Evolutionary conservation across 371 early-diverging fungal species (phyloP).

Genomic region (Mucor indicus): DNA sequence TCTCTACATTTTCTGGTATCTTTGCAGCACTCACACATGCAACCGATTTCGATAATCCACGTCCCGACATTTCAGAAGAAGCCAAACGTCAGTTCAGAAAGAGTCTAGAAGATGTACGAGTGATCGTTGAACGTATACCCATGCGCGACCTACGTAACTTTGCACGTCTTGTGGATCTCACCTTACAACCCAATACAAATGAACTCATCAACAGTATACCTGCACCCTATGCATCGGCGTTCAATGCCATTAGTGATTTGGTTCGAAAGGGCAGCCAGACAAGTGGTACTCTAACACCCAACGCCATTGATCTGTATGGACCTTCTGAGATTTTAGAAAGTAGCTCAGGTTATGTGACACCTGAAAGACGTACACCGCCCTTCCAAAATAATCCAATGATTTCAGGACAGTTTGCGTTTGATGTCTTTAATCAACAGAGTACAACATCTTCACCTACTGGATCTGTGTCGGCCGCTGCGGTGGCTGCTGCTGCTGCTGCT

Average conservation of each 20-base stretch:
- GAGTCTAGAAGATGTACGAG: slow-evolving; percentile 31
- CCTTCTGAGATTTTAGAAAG: slow-evolving; percentile 5
- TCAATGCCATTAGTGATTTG: slow-evolving; percentile 29
- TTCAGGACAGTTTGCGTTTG: slow-evolving; percentile 14
- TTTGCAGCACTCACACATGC: slow-evolving; percentile 48
- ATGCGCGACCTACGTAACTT: slow-evolving; percentile 29
- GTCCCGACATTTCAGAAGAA: slow-evolving; percentile 24
- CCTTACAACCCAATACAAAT: slow-evolving; percentile 21
- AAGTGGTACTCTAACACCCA: background rate
- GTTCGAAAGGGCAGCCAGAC: slow-evolving; percentile 12
- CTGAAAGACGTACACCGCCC: slow-evolving; percentile 13
- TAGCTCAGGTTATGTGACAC: slow-evolving; percentile 13
- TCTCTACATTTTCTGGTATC: slow-evolving; percentile 37
- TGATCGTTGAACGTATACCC: slow-evolving; percentile 24
- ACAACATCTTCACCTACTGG: slow-evolving; percentile 18
- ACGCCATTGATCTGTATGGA: slow-evolving; percentile 1
- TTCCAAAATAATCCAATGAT: slow-evolving; percentile 16
- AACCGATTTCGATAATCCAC: slow-evolving; percentile 35
- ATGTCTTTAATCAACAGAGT: slow-evolving; percentile 10
- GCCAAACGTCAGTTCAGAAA: slow-evolving; percentile 41
- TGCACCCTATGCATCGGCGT: slow-evolving; percentile 15
- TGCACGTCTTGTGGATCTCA: slow-evolving; percentile 33
- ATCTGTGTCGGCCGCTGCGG: slow-evolving; percentile 23
- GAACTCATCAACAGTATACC: too few species aligned
- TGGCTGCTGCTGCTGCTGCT: slow-evolving; percentile 28